Evolutionary conservation across 2,329 filamentous ascomycete species (phyloP).

Genomic region (Colletotrichum phormii): DNA sequence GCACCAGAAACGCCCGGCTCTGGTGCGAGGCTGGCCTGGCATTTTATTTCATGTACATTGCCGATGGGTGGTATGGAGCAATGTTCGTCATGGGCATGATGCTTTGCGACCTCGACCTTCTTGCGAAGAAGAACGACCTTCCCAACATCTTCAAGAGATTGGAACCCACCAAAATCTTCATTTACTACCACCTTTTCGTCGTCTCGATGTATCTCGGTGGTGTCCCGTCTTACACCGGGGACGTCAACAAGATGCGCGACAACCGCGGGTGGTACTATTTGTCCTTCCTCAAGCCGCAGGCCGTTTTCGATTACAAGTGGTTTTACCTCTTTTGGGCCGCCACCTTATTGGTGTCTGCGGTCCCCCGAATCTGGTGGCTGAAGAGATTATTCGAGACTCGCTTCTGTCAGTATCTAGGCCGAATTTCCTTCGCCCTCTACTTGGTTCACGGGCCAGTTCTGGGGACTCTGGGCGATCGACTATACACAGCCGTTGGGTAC

Average conservation of each 20-base stretch:
- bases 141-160: constrained; percentile 60
- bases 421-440: constrained; percentile 71
- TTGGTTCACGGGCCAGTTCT: constrained; percentile 69
- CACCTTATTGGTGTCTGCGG: constrained; percentile 47
- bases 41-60: constrained; percentile 47
- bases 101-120: constrained; percentile 55
- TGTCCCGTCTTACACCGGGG: constrained; percentile 40
- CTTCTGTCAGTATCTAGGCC: constrained; percentile 67
- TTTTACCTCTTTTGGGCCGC: constrained; percentile 53
- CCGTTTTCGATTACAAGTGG: constrained; percentile 66
- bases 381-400: constrained; percentile 61
- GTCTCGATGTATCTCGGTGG: constrained; percentile 46
- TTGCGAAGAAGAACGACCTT: constrained; percentile 56
- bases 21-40: constrained; percentile 45
- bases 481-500: constrained; percentile 73
- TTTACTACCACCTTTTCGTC: constrained; percentile 56
- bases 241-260: constrained; percentile 14
- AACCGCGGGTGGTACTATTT: constrained; percentile 46
- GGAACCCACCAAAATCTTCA: constrained; percentile 59
- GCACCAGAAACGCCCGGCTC: constrained; percentile 48
- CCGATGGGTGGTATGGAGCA: constrained; percentile 54
- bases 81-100: constrained; percentile 39
- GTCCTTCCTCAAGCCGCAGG: constrained; percentile 66
- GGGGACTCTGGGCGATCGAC: constrained; percentile 62
- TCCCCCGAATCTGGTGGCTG: constrained; percentile 50